phyloP scores from a whole-genome alignment of 2,329 filamentous ascomycete genomes.

The Fusarium devonianum region DNA sequence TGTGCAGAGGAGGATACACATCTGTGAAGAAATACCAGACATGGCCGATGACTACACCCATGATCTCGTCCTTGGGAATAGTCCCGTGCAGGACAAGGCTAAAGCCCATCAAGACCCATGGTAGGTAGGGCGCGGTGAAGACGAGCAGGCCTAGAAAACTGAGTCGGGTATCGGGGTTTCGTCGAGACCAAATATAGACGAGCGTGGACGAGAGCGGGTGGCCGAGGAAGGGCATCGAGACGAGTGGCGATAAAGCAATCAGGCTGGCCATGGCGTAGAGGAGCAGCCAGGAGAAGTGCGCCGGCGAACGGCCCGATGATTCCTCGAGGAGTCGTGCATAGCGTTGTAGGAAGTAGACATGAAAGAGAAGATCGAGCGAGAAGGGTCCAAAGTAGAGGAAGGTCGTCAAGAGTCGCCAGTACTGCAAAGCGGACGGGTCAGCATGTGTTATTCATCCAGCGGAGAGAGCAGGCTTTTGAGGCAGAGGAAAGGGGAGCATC shows the following conservation, averaged over 20 bases:
- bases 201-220: conserved; percentile 90
- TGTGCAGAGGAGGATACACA: conserved; percentile 91
- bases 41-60: conserved; percentile 93
- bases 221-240: conserved; percentile 94
- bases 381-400: conserved; percentile 98
- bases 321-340: conserved; percentile 96
- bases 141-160: conserved; percentile 89
- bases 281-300: conserved; percentile 94
- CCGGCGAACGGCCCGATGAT: conserved; percentile 87
- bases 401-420: conserved; percentile 94
- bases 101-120: conserved; percentile 95
- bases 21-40: conserved; percentile 99
- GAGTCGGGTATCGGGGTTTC: conserved; percentile 89
- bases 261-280: conserved; percentile 84
- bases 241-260: conserved; percentile 81
- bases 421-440: conserved; percentile 61
- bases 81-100: conserved; percentile 89
- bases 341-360: conserved; percentile 97
- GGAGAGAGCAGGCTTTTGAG: not conserved
- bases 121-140: conserved; percentile 92
- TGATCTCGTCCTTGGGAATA: conserved; percentile 93
- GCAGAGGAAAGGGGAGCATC: conserved; percentile 36
- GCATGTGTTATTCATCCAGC: conserved; percentile 7
- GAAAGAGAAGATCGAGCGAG: conserved; percentile 92
- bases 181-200: conserved; percentile 96